phyloP scores from a whole-genome alignment of 1,284 basidiomycete species.

The Melampsora abietis-canadensis region DNA sequence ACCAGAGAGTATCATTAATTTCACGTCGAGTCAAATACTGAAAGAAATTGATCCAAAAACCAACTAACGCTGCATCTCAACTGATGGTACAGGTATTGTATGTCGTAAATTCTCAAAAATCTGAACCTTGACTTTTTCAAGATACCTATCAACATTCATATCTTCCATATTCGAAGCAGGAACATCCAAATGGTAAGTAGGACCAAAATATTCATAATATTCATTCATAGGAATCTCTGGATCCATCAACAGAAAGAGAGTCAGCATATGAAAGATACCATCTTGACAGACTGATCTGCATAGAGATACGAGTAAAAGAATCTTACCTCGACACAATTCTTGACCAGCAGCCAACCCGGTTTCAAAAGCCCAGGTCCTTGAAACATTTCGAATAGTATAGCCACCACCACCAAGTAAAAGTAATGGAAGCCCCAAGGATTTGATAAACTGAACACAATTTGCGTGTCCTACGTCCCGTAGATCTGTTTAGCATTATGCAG shows the following conservation, averaged over 20 bases:
- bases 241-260: neutral
- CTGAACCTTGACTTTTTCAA: constrained; percentile 86
- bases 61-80: constrained; percentile 75
- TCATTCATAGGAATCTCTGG: constrained; percentile 91
- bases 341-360: constrained; percentile 95
- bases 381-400: constrained; percentile 97
- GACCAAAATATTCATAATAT: constrained; percentile 99
- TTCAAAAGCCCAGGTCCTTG: constrained; percentile 95
- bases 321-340: constrained; percentile 75
- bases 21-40: neutral
- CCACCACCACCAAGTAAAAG: constrained; percentile 93
- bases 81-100: constrained; percentile 78
- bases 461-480: constrained; percentile 66
- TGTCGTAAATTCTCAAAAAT: constrained; percentile 86
- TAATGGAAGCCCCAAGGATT: constrained; percentile 89
- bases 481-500: neutral
- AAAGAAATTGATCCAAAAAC: neutral
- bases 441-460: constrained; percentile 94
- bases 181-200: constrained; percentile 95
- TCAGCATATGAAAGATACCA: neutral
- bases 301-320: neutral
- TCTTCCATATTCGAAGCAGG: constrained; percentile 94
- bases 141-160: constrained; percentile 85
- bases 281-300: neutral
- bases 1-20: neutral